Percentiles rank a stretch among this genome's conserved stretches.
Conservation (phyloP, 2,329 filamentous ascomycete genomes). For the Achaetomium macrosporum region DNA sequence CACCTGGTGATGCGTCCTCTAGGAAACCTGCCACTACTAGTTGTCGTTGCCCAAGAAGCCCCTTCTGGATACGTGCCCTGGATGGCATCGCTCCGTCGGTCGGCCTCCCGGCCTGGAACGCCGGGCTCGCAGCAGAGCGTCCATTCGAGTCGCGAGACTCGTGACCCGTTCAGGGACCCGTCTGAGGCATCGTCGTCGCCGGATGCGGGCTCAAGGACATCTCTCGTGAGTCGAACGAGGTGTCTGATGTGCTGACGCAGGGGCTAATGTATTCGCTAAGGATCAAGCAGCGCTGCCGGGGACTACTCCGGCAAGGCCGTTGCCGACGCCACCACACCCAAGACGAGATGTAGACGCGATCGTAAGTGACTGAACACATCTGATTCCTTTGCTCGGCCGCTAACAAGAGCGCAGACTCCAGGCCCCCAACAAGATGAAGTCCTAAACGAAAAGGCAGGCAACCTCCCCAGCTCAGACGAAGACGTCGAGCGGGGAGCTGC, state of each 20-base stretch:
- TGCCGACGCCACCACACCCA: not conserved
- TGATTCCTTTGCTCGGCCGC: not conserved
- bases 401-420: slow-evolving; percentile 13
- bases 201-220: slow-evolving; percentile 12
- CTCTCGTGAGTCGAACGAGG: not conserved
- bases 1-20: not conserved
- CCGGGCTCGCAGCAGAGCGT: slow-evolving; percentile 7
- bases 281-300: slow-evolving; percentile 1
- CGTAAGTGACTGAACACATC: slow-evolving; percentile 13
- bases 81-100: slow-evolving; percentile 8
- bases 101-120: slow-evolving; percentile 8
- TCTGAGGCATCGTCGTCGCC: slow-evolving; percentile 11
- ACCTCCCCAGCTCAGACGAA: slow-evolving; percentile 11
- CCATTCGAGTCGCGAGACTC: slow-evolving; percentile 10
- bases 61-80: not conserved
- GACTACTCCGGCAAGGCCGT: slow-evolving; percentile 6
- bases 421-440: slow-evolving; percentile 9
- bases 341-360: slow-evolving; percentile 7
- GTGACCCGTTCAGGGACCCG: slow-evolving; percentile 19
- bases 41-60: not conserved
- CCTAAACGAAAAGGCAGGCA: slow-evolving; percentile 20
- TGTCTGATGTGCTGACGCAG: not conserved
- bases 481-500: slow-evolving; percentile 13
- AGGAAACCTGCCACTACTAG: not conserved
- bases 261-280: slow-evolving; percentile 3